Evolutionary conservation across 306 rosid species (phyloP).

Genomic region (Nissolia schottii): DNA sequence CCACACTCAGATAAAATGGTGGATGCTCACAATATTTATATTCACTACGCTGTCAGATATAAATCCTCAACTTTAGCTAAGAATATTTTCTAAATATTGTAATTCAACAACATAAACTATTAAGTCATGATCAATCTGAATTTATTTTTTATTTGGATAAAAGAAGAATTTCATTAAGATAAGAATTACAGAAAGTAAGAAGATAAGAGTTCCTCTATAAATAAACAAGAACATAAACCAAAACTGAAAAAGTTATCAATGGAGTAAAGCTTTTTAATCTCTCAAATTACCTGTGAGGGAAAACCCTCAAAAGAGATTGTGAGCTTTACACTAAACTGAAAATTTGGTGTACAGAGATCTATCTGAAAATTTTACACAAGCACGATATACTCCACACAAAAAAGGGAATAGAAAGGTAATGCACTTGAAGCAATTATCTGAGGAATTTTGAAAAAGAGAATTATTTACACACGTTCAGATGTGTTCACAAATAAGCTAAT

Average conservation of each 20-base stretch:
- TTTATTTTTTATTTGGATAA: too few relatives aligned
- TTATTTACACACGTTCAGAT: neutral
- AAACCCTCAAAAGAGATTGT: too few relatives aligned
- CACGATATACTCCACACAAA: neutral
- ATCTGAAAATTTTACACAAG: neutral
- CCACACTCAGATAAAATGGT: constrained; percentile 17
- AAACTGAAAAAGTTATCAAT: too few relatives aligned
- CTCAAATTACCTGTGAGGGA: too few relatives aligned
- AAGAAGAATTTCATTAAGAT: too few relatives aligned
- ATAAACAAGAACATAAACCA: too few relatives aligned
- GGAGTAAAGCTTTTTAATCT: too few relatives aligned
- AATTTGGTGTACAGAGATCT: too few relatives aligned
- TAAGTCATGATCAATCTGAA: neutral
- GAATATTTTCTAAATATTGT: neutral
- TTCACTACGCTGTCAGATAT: constrained; percentile 1
- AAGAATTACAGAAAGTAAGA: too few relatives aligned
- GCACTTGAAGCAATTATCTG: constrained; percentile 1
- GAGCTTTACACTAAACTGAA: too few relatives aligned
- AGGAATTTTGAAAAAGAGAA: constrained; percentile 21
- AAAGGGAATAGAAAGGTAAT: constrained; percentile 7
- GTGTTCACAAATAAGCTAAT: neutral
- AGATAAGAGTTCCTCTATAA: too few relatives aligned
- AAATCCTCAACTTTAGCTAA: constrained; percentile 6
- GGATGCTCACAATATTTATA: constrained; percentile 10
- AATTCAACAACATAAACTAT: constrained; percentile 11